Base-by-base conservation (phyloP, 441 rosid genomes). In the Gossypium davidsonii region DNA sequence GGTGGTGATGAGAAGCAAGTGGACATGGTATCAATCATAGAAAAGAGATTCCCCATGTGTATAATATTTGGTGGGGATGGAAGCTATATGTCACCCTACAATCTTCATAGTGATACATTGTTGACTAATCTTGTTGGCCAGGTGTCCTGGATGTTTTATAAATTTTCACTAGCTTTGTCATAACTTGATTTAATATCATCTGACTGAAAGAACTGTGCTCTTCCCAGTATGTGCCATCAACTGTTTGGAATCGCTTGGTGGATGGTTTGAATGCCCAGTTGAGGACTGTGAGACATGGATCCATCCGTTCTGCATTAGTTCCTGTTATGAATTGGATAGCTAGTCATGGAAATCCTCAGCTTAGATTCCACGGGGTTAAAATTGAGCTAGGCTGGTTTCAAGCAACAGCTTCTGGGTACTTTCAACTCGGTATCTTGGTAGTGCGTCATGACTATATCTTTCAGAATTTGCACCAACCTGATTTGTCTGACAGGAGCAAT, bases 1-100 rank as follows among this genome's bases (percentile, higher is more conserved):
- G 99, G 99, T 2, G 99, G 99, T 48, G 99, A 96, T 67, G 99
- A 96, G 89, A 96, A 90, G 82, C 98, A 94, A 56, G 81, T 93
- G 75, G 99, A 96, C 83, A 90, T 91, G 77, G 98, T 89, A 55
- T 88, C 96, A 5, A 87, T 88, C 65, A 92, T 93, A 82, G 90
- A 91, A 79, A 93, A 90, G 77, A 82, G 99, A 79, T 93, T 90
- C 76, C 99, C 97, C 61, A 90, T 95, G 99, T 95, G 96, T 83
- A 86, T 93, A 78, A 85, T 95, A 73, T 91, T 95, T 83, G 98
- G 99, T 20, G 99, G 99, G 59, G 83, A 91, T 78, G 99, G 99
- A 80, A 91, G 99, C 82, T 95, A 93, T 76, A 93, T 93, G 99
- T 89, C 99, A 71, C 99, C 98, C 17, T 93, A 90, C 79, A 85